Evolutionary conservation across 2,329 filamentous ascomycete species (phyloP).

Genomic region (Hypoxylon sp.): DNA sequence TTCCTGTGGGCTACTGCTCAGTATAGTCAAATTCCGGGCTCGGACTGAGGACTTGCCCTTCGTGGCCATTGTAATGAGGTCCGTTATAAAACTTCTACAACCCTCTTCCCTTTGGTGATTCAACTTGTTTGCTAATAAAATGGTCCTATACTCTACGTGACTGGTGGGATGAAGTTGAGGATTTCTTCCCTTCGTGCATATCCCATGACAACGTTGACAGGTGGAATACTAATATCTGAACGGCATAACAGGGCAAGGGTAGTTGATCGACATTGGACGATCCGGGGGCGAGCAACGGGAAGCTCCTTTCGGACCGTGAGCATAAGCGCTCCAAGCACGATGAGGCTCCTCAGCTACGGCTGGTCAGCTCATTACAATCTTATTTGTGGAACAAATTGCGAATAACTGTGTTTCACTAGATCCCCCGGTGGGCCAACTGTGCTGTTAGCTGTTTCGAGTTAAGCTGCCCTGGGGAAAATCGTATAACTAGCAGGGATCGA

Average conservation of each 20-base stretch:
- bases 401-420: slow-evolving; percentile 8
- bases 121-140: background rate
- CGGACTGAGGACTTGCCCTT: background rate
- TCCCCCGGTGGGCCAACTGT: slow-evolving; percentile 14
- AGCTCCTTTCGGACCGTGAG: slow-evolving; percentile 5
- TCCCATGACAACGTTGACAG: background rate
- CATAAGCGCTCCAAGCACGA: slow-evolving; percentile 25
- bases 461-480: slow-evolving; percentile 15
- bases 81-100: slow-evolving; percentile 2
- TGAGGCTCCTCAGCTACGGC: slow-evolving; percentile 2
- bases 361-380: background rate
- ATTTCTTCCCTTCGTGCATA: background rate
- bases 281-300: slow-evolving; percentile 19
- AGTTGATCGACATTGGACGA: slow-evolving; percentile 10
- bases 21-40: slow-evolving; percentile 15
- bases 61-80: background rate
- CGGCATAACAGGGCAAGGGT: slow-evolving; percentile 12
- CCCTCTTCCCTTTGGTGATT: background rate
- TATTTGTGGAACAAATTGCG: slow-evolving; percentile 24
- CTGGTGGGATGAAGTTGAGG: background rate
- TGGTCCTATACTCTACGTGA: background rate
- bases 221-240: background rate
- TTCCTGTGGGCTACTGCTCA: slow-evolving; percentile 1
- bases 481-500: slow-evolving; percentile 20
- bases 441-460: slow-evolving; percentile 22